A percentile compares a stretch with the other conserved stretches of the same genome.
Conservation (phyloP, 176 grass and related monocot genomes). For the Raddia distichophylla region DNA sequence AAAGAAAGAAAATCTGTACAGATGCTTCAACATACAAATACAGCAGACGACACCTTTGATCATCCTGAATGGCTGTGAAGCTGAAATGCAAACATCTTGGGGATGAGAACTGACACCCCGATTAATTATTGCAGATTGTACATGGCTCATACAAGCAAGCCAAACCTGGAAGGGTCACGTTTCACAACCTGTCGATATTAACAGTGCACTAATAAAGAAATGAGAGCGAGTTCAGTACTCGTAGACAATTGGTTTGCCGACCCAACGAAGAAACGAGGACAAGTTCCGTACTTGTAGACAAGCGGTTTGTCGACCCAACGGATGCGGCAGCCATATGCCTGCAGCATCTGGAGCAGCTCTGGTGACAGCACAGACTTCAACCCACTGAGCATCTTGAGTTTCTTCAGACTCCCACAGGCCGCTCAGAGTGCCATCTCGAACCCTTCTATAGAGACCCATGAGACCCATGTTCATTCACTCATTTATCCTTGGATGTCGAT, state of each 20-base stretch:
- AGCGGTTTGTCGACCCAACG: slow-evolving; percentile 92
- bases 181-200: background rate
- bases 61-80: background rate
- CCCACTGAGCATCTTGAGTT: slow-evolving; percentile 77
- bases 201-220: background rate
- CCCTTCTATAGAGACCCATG: slow-evolving; percentile 72
- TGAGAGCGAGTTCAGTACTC: slow-evolving; percentile 39
- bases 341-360: slow-evolving; percentile 72
- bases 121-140: slow-evolving; percentile 21
- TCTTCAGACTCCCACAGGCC: slow-evolving; percentile 81
- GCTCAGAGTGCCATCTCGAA: slow-evolving; percentile 79
- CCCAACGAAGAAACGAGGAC: slow-evolving; percentile 35
- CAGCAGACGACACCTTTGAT: background rate
- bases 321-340: slow-evolving; percentile 72
- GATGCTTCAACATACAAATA: background rate
- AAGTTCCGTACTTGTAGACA: slow-evolving; percentile 62
- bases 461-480: slow-evolving; percentile 16
- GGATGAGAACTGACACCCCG: background rate
- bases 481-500: no score
- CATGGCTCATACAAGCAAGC: background rate
- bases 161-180: background rate
- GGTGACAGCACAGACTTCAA: slow-evolving; percentile 67
- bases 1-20: background rate
- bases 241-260: slow-evolving; percentile 80
- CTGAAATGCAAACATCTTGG: background rate